Base-by-base conservation (phyloP, 2,329 filamentous ascomycete genomes). In the Aspergillus sp. region DNA sequence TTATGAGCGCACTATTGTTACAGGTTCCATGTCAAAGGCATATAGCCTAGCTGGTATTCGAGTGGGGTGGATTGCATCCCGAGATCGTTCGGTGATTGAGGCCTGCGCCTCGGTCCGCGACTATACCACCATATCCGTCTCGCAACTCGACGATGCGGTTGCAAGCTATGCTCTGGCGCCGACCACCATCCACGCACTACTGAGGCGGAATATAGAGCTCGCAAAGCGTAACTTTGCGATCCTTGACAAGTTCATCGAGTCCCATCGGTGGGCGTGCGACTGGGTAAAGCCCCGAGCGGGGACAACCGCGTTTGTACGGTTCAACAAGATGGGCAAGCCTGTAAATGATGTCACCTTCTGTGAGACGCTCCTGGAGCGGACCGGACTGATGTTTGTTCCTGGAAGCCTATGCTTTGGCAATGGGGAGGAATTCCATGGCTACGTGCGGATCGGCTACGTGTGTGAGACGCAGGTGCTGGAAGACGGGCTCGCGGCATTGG, bases 61-160 rank as follows among this genome's bases (percentile, higher is more conserved):
- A 1, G 75, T 93, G 1, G 92, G 92, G 33, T 97, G 92, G 92
- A 81, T 93, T 57, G 90, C 89, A 3, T 88, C 87, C 13, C 84
- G 85, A 24, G 84, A 86, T 71, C 69, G 71, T 5, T 75, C 77
- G 0, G 80, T 96, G 56, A 82, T 93, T 53, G 82, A 86, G 51
- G 78, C 81, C 13, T 80, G 89, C 61, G 85, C 87, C 11, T 74
- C 78, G 13, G 86, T 87, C 1, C 81, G 91, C 41, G 88, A 95
- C 72, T 96, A 95, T 77, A 96, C 90, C 3, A 92, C 89, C 24
- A 96, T 96, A 66, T 89, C 88, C 40, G 90, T 96, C 0, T 90
- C 89, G n/a, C 86, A 88, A 68, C 77, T 96, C 6, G 91, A 96
- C 70, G 90, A 96, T 70, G 83, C 84, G 50, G 80, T 96, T 11